Percentiles rank a stretch among this genome's conserved stretches.
These are phyloP conservation scores for Musa schizocarpa DNA, from an alignment of 176 grass and related monocot genomes.

Conservation along the genomic window DNA sequence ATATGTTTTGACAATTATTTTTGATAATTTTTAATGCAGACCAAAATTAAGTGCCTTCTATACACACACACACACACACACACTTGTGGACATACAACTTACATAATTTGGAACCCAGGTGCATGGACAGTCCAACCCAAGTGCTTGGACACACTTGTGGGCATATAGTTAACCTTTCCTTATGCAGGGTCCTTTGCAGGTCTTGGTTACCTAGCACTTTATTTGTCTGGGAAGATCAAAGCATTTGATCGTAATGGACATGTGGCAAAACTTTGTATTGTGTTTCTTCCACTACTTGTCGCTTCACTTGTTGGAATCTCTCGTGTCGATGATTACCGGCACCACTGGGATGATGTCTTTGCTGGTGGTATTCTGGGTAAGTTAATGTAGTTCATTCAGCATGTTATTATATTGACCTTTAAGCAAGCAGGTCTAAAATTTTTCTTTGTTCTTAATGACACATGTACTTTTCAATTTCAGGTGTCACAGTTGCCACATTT, in stretches of 20 bases:
- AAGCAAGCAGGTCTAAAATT: neutral
- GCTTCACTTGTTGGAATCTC: conserved; percentile 69
- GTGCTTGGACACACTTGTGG: too few species aligned
- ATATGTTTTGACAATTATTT: neutral
- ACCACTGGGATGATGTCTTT: conserved; percentile 90
- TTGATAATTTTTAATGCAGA: neutral
- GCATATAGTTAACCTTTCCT: neutral
- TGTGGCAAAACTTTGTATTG: conserved; percentile 74
- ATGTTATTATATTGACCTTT: conserved; percentile 7
- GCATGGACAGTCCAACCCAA: neutral
- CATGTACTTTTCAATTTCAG: conserved; percentile 27
- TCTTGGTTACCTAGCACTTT: conserved; percentile 71
- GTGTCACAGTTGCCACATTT: conserved; percentile 31
- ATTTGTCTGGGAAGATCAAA: conserved; percentile 66
- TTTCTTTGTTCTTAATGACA: neutral
- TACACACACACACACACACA: too few species aligned
- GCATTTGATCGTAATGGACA: conserved; percentile 54
- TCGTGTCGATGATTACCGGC: conserved; percentile 64
- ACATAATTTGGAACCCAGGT: too few species aligned
- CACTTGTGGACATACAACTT: too few species aligned
- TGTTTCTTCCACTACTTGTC: conserved; percentile 64
- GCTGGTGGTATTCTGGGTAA: conserved; percentile 56
- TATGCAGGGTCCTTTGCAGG: conserved; percentile 74
- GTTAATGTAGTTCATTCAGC: conserved; percentile 3
- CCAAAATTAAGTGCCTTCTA: neutral